Percentiles rank a stretch among this genome's conserved stretches.
phyloP scores from a whole-genome alignment of 345 rosid genomes.

The Combretum micranthum region DNA sequence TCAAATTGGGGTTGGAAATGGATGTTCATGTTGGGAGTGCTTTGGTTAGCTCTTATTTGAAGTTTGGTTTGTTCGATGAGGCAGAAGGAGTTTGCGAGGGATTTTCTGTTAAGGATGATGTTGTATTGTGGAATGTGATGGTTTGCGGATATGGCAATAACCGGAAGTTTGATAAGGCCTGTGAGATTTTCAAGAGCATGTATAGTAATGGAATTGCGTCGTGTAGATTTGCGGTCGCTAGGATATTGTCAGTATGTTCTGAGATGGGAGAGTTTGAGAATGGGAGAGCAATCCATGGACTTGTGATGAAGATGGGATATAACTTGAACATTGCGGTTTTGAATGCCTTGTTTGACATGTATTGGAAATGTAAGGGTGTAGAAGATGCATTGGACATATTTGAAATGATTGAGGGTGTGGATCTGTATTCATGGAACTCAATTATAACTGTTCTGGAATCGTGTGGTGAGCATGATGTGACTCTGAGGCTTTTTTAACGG shows the following conservation, averaged over 20 bases:
- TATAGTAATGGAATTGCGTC: conserved; percentile 23
- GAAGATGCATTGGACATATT: conserved; percentile 36
- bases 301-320: conserved; percentile 36
- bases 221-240: conserved; percentile 39
- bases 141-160: conserved; percentile 49
- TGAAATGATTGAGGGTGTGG: conserved; percentile 37
- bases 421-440: conserved; percentile 58
- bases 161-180: conserved; percentile 35
- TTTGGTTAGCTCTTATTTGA: conserved; percentile 32
- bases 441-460: conserved; percentile 44
- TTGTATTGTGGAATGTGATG: conserved; percentile 66
- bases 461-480: conserved; percentile 47
- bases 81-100: conserved; percentile 51
- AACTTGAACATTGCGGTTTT: conserved; percentile 27
- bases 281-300: conserved; percentile 43
- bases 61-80: conserved; percentile 26
- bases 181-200: conserved; percentile 34
- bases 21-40: conserved; percentile 50
- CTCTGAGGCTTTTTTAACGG: conserved; percentile 38
- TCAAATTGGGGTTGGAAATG: conserved; percentile 45
- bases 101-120: conserved; percentile 44
- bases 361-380: conserved; percentile 50
- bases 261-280: conserved; percentile 28
- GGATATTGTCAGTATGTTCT: conserved; percentile 40
- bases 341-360: conserved; percentile 65